These are phyloP conservation scores for Aspergillus ostianus DNA, from an alignment of 495 filamentous ascomycete genomes.

Conservation along the genomic window DNA sequence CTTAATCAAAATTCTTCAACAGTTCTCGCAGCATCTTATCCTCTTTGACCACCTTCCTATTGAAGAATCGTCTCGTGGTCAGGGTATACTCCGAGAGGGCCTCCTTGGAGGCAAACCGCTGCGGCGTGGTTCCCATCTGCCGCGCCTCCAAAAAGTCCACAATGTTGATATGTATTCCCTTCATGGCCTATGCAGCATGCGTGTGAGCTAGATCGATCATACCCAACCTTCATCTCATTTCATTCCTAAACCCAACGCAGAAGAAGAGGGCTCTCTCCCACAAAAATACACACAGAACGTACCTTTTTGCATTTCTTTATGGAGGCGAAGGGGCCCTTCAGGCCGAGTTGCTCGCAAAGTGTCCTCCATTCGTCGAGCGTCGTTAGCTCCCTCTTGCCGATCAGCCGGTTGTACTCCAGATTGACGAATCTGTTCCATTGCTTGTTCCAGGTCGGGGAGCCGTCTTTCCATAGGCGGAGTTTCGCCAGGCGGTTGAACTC, in stretches of 20 bases:
- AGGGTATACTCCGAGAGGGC: not conserved
- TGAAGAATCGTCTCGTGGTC: not conserved
- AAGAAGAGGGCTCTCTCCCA: too few species aligned
- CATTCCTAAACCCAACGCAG: too few species aligned
- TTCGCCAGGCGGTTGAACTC: conserved; percentile 25
- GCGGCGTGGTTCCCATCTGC: not conserved
- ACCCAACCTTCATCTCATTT: too few species aligned
- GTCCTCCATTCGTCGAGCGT: conserved; percentile 26
- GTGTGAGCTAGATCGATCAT: not conserved
- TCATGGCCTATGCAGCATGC: not conserved
- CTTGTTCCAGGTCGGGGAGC: conserved; percentile 19
- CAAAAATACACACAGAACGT: not conserved
- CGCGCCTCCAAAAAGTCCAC: not conserved
- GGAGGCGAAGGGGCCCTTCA: conserved; percentile 24
- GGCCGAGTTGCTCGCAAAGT: conserved; percentile 33
- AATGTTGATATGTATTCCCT: not conserved
- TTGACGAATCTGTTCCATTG: conserved; percentile 23
- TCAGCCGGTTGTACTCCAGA: conserved; percentile 21
- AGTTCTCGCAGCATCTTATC: not conserved
- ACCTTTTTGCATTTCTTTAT: conserved; percentile 45
- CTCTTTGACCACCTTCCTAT: not conserved
- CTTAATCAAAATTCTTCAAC: not conserved
- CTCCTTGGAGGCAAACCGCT: not conserved
- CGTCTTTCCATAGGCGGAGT: conserved; percentile 21
- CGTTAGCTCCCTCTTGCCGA: conserved; percentile 14